Evolutionary conservation across 164 flowering plant genomes (phyloP), one percentile per base, ranked within the genome.

Genomic region (Kingdonia uniflora): DNA sequence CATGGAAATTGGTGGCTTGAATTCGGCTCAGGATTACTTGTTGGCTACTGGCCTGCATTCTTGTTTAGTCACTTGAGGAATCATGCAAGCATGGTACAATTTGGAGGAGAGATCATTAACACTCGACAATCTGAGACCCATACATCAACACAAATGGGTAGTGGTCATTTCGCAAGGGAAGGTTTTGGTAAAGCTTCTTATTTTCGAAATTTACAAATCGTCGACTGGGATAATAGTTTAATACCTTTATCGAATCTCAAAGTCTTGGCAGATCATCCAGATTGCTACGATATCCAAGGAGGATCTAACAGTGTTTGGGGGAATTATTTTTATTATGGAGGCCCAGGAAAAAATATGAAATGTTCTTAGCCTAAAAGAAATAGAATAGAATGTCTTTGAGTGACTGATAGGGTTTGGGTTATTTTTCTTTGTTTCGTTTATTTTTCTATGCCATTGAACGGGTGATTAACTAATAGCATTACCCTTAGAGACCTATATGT

Each of bases 1-100:
- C 90, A 79, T 60, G 96, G 94, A 43, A 71, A 87, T 39, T 87
- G 96, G 96, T 87, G 96, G 96, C 78, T 87, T 2, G 74, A 82
- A 59, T 78, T 76, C 14, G 96, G 96, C 11, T 56, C 78, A 0
- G 90, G 92, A 1, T 46, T 76, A 16, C 66, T 84, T 2, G 85
- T 87, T 1, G 96, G 96, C 11, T 87, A 87, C 61, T 87, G 96
- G 96, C 96, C 96, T n/a, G 68, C 79, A 38, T 79, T 75, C 61
- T 56, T 87, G 65, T 85, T 87, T 54, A 85, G 71, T 54, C 90
- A 85, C 59, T 58, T 87, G 35, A 73, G 76, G 46, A 54, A 55
- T 45, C 85, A 82, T 59, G 96, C 96, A 22, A 81, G 63, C 63
- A 87, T 87, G 96, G 55, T 87, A 0, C 95, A 88, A 47, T 88